Evolutionary conservation across 1,139 yeast species (phyloP), one percentile per base, ranked within the genome.

Genomic region (Sugiyamaella grinbergsii): DNA sequence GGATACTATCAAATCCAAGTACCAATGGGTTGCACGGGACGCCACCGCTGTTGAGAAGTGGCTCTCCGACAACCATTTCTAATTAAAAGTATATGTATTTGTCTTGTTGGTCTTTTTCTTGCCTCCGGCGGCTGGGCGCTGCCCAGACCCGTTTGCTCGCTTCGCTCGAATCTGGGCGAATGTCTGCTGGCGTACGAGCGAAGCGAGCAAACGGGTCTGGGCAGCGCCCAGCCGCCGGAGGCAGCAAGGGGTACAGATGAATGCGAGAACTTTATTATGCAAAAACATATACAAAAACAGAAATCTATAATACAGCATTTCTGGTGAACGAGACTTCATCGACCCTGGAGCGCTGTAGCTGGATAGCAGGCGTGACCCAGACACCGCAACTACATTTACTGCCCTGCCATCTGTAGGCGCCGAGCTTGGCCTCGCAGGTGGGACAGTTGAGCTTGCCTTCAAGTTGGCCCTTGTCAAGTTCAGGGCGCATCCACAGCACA

Each of bases 321-420:
- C 50, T 32, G 4, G 47, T 42, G 13, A 48, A 33, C 47, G 58
- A 51, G 56, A 86, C 75, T 54, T 79, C 80, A 64, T 91, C 97
- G 4, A 88, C 93, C 65, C 88, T 86, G 3, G 91, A 84, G 36
- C 83, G 73, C 65, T 84, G 93, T 46, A 93, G 67, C 66, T 87
- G 90, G 54, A 94, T 78, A 1, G 96, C 95, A 0, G 99, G 98
- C 4, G 89, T 79, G 74, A 93, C 83, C 99, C 99, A 93, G 61
- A 81, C 81, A 2, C 98, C 97, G 70, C 99, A 93, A 52, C 95
- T 82, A 66, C 99, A 93, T 58, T 95, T 75, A 4, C 91, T 82
- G 0, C 99, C 99, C 64, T 83, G 87, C 99, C 99, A 93, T 56
- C 85, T 82, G 65, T 90, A 93, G 0, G 90, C 91, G 4, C 98